Conservation (phyloP, 805 yeast species). For the Starmerella stigmatis region DNA sequence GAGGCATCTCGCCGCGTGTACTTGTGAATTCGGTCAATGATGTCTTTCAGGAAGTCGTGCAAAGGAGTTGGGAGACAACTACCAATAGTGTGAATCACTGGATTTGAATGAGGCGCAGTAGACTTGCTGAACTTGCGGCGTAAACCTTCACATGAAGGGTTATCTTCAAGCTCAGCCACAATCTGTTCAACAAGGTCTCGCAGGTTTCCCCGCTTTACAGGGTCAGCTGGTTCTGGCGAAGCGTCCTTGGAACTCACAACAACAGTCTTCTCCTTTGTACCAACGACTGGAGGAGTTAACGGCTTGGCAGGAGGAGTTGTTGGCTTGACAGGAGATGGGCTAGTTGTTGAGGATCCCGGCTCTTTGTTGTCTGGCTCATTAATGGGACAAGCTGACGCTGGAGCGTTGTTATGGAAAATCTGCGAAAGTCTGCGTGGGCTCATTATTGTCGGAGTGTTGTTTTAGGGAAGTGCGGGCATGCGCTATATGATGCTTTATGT, state of each 20-base stretch:
- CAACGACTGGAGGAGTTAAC: no score
- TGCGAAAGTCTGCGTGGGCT: slow-evolving; percentile 14
- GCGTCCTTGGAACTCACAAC: background rate
- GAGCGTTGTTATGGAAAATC: slow-evolving; percentile 6
- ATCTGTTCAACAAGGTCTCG: slow-evolving; percentile 9
- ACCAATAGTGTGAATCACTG: background rate
- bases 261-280: no score
- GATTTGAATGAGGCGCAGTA: background rate
- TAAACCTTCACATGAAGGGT: slow-evolving; percentile 1
- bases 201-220: slow-evolving; percentile 10
- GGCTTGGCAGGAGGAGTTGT: no score
- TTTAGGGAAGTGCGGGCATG: background rate
- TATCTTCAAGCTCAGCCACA: slow-evolving; percentile 7
- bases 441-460: background rate
- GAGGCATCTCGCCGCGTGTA: background rate
- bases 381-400: background rate
- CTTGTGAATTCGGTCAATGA: background rate
- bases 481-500: background rate
- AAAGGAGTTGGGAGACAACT: background rate
- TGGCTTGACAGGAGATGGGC: no score
- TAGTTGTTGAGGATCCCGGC: background rate
- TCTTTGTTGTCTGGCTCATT: background rate
- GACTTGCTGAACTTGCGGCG: background rate
- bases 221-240: background rate
- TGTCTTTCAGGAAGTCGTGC: slow-evolving; percentile 2